Base-by-base conservation (phyloP, 2,329 filamentous ascomycete species). In the Ascochyta fabae region DNA sequence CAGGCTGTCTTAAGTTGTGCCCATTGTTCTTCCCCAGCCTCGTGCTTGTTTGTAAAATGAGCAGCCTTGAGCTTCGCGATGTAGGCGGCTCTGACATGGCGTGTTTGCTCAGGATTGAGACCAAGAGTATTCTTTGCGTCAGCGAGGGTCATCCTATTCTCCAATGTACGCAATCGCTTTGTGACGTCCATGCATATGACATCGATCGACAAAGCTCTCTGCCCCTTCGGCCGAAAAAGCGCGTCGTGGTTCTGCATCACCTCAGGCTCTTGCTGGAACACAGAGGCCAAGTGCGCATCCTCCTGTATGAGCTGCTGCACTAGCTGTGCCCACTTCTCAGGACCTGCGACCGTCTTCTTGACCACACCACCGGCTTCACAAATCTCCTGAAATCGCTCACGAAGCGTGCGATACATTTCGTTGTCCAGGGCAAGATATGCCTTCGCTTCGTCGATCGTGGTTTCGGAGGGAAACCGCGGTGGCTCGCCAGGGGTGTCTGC, bases 121-220 rank as follows among this genome's bases (percentile, higher is more conserved):
- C 86, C 86, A 42, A 92, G 80, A 27, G 83, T 79, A 68, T 89
- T 90, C 72, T 92, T 93, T 4, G 89, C 90, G 55, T 92, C 88
- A 1, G 86, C 83, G 40, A 94, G 84, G 0, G 86, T 88, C 83
- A 94, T 87, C n/a, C 84, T 81, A 31, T 80, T 82, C 44, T 86
- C 84, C 53, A 86, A 71, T 12, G 79, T 85, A 66, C 91, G 85
- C 80, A 93, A 87, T 19, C 89, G 82, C 75, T 95, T 95, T 1
- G 90, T 93, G 27, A 94, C 89, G 75, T 94, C 90, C 26, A 86
- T 88, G 68, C 89, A 92, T 23, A 96, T 87, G 41, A 92, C 84
- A 70, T 96, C 91, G 5, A 96, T 78, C 0, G 90, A 89, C 41
- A 91, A 79, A 34, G 82, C 82, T 69, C 88, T 90, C 38, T 81